phyloP scores from a whole-genome alignment of 176 grass and related monocot species.

The Tillandsia fasciculata region DNA sequence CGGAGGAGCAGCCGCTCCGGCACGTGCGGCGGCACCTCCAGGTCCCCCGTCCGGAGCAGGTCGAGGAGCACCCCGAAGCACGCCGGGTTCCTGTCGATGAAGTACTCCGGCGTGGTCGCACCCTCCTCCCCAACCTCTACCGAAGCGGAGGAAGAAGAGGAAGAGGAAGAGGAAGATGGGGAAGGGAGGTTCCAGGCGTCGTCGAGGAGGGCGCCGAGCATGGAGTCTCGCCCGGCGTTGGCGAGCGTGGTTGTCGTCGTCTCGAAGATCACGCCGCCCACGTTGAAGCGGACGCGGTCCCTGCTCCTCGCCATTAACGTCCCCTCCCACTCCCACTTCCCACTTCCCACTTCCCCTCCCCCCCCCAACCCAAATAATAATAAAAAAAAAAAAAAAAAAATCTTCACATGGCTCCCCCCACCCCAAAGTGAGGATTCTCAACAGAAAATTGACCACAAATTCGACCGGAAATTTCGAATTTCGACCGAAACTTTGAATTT shows the following conservation, averaged over 20 bases:
- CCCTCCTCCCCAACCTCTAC: not conserved
- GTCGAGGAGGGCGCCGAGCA: conserved; percentile 92
- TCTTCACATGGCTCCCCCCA: not conserved
- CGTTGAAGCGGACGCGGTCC: conserved; percentile 81
- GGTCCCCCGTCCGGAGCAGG: conserved; percentile 73
- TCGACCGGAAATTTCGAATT: not conserved
- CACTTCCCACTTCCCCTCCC: not conserved
- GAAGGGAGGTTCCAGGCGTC: conserved; percentile 58
- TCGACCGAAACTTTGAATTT: not conserved
- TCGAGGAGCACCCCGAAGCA: conserved; percentile 88
- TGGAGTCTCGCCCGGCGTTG: conserved; percentile 81
- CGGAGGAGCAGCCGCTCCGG: conserved; percentile 80
- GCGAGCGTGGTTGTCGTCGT: conserved; percentile 83
- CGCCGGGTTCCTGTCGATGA: conserved; percentile 86
- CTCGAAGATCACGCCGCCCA: conserved; percentile 89
- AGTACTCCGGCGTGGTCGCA: conserved; percentile 32
- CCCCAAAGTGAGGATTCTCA: too few species aligned
- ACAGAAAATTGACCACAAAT: not conserved
- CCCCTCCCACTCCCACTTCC: too few species aligned
- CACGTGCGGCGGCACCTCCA: conserved; percentile 58
- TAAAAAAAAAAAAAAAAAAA: not conserved
- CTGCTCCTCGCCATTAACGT: conserved; percentile 23
- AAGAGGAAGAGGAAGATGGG: too few species aligned
- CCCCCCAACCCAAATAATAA: too few species aligned
- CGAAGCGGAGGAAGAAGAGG: not conserved